Evolutionary conservation across 2,329 filamentous ascomycete species (phyloP), one percentile per base, ranked within the genome.

Genomic region (Clonostachys solani): DNA sequence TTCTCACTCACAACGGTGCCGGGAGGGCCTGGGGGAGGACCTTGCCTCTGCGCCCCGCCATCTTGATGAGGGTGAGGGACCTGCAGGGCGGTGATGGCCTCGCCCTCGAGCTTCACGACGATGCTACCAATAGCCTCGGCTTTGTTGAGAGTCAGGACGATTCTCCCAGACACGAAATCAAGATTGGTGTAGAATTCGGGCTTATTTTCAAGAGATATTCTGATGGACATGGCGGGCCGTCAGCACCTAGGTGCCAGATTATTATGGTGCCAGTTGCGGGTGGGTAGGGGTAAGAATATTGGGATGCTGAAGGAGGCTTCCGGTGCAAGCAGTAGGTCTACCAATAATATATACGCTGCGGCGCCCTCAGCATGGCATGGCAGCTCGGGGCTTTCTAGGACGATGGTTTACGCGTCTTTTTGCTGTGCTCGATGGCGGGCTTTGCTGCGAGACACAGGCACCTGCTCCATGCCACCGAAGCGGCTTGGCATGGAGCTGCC

Each of bases 61-160:
- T 67, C 61, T 60, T 72, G 63, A 60, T 72, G 63, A 63, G 72
- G 62, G 59, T 70, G 54, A 56, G 80, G 68, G 52, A 79, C 62
- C 66, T 71, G 63, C 15, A 90, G 67, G 40, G 85, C 77, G 6
- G 87, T 92, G 52, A 77, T 78, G 43, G 83, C 83, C 67, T 94
- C 87, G 55, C 89, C 89, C 61, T 94, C 89, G 33, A 94, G 80
- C 71, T 94, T 94, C 59, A 92, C 87, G 36, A 89, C 74, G 52
- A 94, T 84, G 45, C 83, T 86, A 43, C 81, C 81, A 44, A 92
- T 76, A 47, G 79, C 74, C 63, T 92, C 88, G 46, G 87, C 69
- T 53, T 84, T 86, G 45, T 78, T 82, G 52, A 85, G 66, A 17
- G 58, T 63, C 33, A 86, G 65, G 44, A 82, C 60, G 29, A 85